Conservation (phyloP, 208 protist genomes). For the Lotmaria passim region DNA sequence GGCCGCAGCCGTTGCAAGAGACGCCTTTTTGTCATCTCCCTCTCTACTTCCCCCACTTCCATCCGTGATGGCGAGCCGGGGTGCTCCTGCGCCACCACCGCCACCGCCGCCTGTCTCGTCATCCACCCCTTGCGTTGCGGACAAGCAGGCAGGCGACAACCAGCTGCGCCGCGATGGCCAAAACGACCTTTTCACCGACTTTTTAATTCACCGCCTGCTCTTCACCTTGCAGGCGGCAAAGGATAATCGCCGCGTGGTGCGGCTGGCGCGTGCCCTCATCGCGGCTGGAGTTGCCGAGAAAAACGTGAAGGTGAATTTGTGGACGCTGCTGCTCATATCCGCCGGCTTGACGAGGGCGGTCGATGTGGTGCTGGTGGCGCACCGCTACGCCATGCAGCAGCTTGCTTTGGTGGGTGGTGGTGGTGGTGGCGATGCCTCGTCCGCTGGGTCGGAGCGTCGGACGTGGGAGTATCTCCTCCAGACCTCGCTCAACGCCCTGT, state of each 20-base stretch:
- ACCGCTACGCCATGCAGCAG: conserved; percentile 33
- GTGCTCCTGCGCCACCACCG: conserved; percentile 1
- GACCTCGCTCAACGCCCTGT: conserved; percentile 68
- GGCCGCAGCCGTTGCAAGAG: no score
- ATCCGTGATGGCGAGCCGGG: neutral
- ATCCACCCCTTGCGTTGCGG: neutral
- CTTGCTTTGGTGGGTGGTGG: conserved; percentile 16
- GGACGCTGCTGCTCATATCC: conserved; percentile 75
- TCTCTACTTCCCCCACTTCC: neutral
- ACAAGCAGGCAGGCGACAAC: neutral
- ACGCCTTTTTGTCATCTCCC: neutral
- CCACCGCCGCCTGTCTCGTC: conserved; percentile 3
- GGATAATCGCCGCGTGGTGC: conserved; percentile 56
- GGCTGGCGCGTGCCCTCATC: conserved; percentile 50
- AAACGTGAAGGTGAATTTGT: conserved; percentile 48
- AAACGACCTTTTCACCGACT: conserved; percentile 20
- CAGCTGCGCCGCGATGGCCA: no score
- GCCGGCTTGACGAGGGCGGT: conserved; percentile 56
- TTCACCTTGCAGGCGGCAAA: conserved; percentile 55
- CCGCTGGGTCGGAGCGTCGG: conserved; percentile 31
- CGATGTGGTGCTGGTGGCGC: conserved; percentile 66
- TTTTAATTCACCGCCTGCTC: conserved; percentile 50
- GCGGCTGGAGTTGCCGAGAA: conserved; percentile 25
- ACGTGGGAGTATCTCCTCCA: conserved; percentile 79
- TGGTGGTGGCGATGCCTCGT: conserved; percentile 3